These are phyloP conservation scores for Xylaria sp. DNA, from an alignment of 495 filamentous ascomycete genomes.

Conservation along the genomic window DNA sequence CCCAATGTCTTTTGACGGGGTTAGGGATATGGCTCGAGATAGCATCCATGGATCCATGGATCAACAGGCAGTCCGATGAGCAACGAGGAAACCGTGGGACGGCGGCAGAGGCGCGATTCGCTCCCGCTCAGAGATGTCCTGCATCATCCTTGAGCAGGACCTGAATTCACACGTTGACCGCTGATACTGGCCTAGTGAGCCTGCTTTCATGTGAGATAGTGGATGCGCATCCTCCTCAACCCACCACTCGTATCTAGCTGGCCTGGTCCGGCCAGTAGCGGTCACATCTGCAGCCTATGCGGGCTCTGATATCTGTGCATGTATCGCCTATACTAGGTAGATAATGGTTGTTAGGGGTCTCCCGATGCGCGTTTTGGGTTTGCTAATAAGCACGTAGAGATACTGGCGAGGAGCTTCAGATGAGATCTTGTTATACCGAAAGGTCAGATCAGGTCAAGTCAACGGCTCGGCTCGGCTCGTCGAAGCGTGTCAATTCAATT, in stretches of 20 bases:
- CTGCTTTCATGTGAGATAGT: conserved; percentile 28
- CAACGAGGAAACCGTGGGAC: conserved; percentile 22
- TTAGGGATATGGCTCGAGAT: conserved; percentile 6
- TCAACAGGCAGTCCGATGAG: conserved; percentile 11
- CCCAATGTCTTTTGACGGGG: conserved; percentile 11
- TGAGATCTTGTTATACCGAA: not conserved
- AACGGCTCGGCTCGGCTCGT: not conserved
- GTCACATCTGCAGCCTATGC: conserved; percentile 21
- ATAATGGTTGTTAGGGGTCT: conserved; percentile 20
- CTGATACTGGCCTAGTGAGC: conserved; percentile 34
- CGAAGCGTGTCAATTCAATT: not conserved
- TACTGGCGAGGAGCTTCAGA: not conserved
- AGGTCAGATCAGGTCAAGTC: not conserved
- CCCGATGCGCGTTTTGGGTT: conserved; percentile 4
- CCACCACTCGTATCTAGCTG: conserved; percentile 28
- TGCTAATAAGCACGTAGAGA: conserved; percentile 1
- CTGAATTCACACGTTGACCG: conserved; percentile 44
- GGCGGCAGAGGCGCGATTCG: conserved; percentile 31
- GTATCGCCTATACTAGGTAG: conserved; percentile 11
- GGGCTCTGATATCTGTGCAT: conserved; percentile 1
- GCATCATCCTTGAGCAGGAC: conserved; percentile 34
- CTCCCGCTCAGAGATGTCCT: conserved; percentile 35
- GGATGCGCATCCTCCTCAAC: conserved; percentile 22
- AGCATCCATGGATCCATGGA: no score
- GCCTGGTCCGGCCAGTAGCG: conserved; percentile 11